Conservation (phyloP, 495 filamentous ascomycete genomes). For the Hypoxylon lenormandii region DNA sequence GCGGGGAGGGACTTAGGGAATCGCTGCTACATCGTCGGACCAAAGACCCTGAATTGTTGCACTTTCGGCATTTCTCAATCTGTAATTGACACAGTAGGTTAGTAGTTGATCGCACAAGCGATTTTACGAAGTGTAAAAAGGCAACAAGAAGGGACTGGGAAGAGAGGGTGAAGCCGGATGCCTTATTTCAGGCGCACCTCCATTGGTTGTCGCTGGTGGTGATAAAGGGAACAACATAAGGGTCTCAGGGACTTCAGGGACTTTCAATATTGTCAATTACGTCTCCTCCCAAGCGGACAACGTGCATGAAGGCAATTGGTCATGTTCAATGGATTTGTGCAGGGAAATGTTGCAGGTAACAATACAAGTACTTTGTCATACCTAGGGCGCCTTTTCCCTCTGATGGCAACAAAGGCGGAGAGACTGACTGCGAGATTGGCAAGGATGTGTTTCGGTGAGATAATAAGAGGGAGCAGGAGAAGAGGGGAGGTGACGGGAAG, state of each 20-base stretch:
- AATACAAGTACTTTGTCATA: not conserved
- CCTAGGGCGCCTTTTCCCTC: not conserved
- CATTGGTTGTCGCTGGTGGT: not conserved
- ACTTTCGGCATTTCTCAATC: not conserved
- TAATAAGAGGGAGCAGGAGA: not conserved
- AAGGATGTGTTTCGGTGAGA: not conserved
- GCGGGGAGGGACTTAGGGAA: not conserved
- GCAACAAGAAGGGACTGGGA: constrained; percentile 7
- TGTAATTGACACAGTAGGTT: not conserved
- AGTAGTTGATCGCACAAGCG: not conserved
- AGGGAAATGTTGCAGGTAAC: not conserved
- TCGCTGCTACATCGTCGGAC: not conserved
- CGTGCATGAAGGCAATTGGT: constrained; percentile 8
- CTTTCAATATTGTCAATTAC: not conserved
- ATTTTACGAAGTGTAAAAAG: constrained; percentile 19
- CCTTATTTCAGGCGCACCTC: constrained; percentile 5
- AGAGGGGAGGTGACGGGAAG: too few relatives aligned
- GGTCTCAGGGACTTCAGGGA: constrained; percentile 3
- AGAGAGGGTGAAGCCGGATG: not conserved
- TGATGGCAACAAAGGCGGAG: not conserved
- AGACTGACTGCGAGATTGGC: not conserved
- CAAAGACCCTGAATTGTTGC: not conserved
- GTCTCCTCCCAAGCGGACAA: not conserved
- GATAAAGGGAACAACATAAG: not conserved
- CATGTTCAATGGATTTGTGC: not conserved